Percentiles rank a stretch among this genome's conserved stretches.
These are phyloP conservation scores for Penicillium sp. DNA, from an alignment of 2,329 filamentous ascomycete species.

Conservation along the genomic window DNA sequence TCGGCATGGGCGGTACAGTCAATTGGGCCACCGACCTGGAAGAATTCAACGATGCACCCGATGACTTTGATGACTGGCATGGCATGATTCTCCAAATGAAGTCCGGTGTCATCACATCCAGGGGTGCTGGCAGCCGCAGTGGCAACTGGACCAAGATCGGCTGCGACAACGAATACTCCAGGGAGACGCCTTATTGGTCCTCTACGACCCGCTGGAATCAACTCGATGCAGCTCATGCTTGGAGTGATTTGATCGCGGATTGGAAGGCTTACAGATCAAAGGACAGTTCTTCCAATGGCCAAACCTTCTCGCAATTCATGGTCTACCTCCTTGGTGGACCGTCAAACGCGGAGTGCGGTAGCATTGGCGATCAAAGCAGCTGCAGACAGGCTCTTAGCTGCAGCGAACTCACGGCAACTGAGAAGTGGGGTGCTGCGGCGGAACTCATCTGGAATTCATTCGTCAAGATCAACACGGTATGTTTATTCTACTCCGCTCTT, in stretches of 20 bases:
- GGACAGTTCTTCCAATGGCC: neutral
- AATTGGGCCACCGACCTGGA: conserved; percentile 39
- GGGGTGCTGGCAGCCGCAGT: neutral
- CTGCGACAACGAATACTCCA: neutral
- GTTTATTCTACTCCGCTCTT: too few species aligned
- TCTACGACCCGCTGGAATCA: neutral
- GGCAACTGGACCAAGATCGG: neutral
- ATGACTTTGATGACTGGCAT: neutral
- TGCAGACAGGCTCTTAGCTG: neutral
- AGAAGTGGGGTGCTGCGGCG: conserved; percentile 13
- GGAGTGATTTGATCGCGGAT: conserved; percentile 1
- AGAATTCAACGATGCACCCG: neutral
- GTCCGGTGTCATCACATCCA: neutral
- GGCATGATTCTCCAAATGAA: neutral
- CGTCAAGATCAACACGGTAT: conserved; percentile 2
- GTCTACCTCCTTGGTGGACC: neutral
- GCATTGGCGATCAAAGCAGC: neutral
- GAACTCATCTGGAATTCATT: conserved; percentile 18
- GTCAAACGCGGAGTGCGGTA: neutral
- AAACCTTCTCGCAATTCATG: neutral
- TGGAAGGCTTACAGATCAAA: conserved; percentile 1
- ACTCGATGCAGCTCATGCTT: neutral
- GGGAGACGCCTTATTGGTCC: neutral
- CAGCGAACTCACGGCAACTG: neutral
- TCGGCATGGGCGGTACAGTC: conserved; percentile 31